Conservation (phyloP, 148 eudicot species). For the Polygonum maritimum region DNA sequence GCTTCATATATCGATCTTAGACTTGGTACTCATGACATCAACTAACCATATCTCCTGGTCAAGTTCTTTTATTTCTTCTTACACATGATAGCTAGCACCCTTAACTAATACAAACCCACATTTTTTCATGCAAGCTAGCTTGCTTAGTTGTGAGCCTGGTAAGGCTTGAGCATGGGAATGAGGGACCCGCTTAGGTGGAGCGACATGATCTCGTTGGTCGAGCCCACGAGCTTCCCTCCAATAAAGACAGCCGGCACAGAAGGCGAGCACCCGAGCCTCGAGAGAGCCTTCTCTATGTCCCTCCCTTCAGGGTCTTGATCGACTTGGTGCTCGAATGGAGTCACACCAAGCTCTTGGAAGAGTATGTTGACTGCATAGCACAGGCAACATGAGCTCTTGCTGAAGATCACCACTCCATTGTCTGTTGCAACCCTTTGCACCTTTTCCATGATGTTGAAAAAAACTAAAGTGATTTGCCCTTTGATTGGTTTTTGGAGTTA, state of each 20-base stretch:
- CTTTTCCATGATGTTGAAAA: conserved; percentile 44
- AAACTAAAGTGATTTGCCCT: not conserved
- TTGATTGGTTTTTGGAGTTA: conserved; percentile 17
- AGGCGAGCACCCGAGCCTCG: conserved; percentile 46
- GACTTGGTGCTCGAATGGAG: conserved; percentile 44
- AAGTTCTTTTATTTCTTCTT: conserved; percentile 7
- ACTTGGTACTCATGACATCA: not conserved
- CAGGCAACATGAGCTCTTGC: conserved; percentile 82
- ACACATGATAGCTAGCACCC: not conserved
- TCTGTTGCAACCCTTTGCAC: conserved; percentile 48
- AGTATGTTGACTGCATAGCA: conserved; percentile 75
- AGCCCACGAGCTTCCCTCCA: conserved; percentile 55
- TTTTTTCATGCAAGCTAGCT: too few species aligned
- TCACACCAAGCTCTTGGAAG: conserved; percentile 60
- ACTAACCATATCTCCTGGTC: conserved; percentile 6
- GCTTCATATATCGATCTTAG: not conserved
- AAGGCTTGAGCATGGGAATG: not conserved
- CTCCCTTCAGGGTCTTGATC: conserved; percentile 68
- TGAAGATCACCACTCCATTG: conserved; percentile 76
- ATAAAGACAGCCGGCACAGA: conserved; percentile 55
- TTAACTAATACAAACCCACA: not conserved
- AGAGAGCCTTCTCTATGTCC: conserved; percentile 74
- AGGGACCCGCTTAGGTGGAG: not conserved
- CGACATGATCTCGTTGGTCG: conserved; percentile 18
- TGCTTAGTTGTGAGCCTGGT: not conserved